Evolutionary conservation across 176 grass and related monocot genomes (phyloP).

Genomic region (Bromus sterilis): DNA sequence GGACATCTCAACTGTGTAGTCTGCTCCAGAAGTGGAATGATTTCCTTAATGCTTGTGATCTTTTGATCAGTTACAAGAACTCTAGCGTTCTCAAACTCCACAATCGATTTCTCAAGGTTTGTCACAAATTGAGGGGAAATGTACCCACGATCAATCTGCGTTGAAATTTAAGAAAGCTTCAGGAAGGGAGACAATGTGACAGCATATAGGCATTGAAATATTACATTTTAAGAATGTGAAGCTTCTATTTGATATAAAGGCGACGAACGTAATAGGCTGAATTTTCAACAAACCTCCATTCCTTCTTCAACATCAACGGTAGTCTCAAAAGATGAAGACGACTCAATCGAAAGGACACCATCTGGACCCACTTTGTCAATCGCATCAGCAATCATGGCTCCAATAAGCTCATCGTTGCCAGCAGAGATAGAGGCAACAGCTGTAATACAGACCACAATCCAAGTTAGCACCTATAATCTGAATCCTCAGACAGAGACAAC

Average conservation of each 20-base stretch:
- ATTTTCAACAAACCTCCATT: conserved; percentile 69
- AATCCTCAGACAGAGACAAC: conserved; percentile 25
- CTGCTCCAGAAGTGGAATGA: conserved; percentile 65
- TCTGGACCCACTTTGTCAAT: conserved; percentile 96
- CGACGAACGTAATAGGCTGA: neutral
- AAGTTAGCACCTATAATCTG: conserved; percentile 7
- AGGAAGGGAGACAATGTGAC: neutral
- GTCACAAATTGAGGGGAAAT: conserved; percentile 72
- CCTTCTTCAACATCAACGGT: conserved; percentile 96
- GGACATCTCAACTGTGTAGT: conserved; percentile 56
- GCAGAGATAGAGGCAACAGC: conserved; percentile 83
- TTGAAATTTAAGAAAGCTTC: neutral
- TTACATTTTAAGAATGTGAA: neutral
- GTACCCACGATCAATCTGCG: conserved; percentile 68
- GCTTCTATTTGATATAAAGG: neutral
- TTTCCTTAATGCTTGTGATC: conserved; percentile 73
- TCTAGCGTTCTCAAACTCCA: conserved; percentile 75
- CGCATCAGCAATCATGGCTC: conserved; percentile 84
- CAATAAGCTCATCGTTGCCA: conserved; percentile 80
- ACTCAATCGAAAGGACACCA: conserved; percentile 86
- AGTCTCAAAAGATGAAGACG: conserved; percentile 89
- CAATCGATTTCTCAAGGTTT: conserved; percentile 65
- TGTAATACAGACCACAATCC: conserved; percentile 26
- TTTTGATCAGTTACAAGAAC: conserved; percentile 75
- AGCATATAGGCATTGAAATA: neutral